phyloP scores from a whole-genome alignment of 2,329 filamentous ascomycete species.

The Calonectria hawksworthii region DNA sequence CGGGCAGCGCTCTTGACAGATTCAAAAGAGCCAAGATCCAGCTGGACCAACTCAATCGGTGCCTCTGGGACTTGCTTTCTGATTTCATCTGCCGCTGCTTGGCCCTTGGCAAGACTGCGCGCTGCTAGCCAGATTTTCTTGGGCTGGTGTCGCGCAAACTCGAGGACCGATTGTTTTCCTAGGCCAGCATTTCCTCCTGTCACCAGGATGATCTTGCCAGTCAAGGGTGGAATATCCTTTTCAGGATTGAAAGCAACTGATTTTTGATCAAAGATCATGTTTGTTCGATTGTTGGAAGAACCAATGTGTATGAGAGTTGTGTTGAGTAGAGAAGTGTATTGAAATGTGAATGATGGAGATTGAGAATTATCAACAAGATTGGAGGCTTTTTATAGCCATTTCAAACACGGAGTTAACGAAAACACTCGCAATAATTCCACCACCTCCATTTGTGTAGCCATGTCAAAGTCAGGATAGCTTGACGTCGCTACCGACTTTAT shows the following conservation, averaged over 20 bases:
- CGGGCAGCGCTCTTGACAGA: slow-evolving; percentile 57
- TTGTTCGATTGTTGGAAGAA: neutral
- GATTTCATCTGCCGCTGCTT: slow-evolving; percentile 54
- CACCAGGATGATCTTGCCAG: slow-evolving; percentile 83
- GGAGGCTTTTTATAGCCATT: neutral
- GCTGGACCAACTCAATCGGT: slow-evolving; percentile 52
- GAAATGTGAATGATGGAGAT: neutral
- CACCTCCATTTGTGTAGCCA: neutral
- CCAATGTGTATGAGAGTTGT: neutral
- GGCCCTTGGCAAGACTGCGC: slow-evolving; percentile 53
- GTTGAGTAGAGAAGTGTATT: neutral
- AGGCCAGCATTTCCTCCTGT: slow-evolving; percentile 85
- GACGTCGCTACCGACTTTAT: neutral
- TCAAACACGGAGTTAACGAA: neutral
- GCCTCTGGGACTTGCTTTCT: slow-evolving; percentile 39
- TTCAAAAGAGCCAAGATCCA: slow-evolving; percentile 61
- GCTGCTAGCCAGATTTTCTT: slow-evolving; percentile 37
- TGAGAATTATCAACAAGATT: neutral
- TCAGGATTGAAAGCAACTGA: slow-evolving; percentile 33
- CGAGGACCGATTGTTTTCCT: slow-evolving; percentile 28
- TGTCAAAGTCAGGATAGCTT: neutral
- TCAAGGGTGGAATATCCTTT: slow-evolving; percentile 70
- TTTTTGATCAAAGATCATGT: slow-evolving; percentile 1
- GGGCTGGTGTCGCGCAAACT: slow-evolving; percentile 31
- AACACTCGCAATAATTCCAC: neutral